Percentiles rank a stretch among this genome's conserved stretches.
These are phyloP conservation scores for Cytospora paraplurivora DNA, from an alignment of 2,329 filamentous ascomycete species.

Conservation along the genomic window DNA sequence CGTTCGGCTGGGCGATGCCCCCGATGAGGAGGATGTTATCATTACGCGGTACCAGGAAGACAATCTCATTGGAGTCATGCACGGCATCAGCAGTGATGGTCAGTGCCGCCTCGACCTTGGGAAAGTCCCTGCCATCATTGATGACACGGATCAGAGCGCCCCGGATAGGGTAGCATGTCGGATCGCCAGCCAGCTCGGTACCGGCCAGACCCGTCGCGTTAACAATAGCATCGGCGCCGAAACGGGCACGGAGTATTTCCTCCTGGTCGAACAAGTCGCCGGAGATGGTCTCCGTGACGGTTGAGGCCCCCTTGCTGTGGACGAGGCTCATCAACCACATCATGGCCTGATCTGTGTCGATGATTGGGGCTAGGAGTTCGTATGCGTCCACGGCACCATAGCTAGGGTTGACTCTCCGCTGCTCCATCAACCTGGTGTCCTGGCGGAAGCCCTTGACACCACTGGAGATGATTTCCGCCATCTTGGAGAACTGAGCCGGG, in stretches of 20 bases:
- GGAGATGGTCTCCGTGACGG: constrained; percentile 42
- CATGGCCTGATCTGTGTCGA: constrained; percentile 50
- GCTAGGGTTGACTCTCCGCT: constrained; percentile 37
- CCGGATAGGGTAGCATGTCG: constrained; percentile 45
- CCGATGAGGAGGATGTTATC: constrained; percentile 47
- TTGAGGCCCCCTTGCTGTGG: constrained; percentile 42
- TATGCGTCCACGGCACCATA: constrained; percentile 47
- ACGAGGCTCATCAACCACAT: constrained; percentile 45
- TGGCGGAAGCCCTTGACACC: constrained; percentile 44
- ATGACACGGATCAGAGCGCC: constrained; percentile 48
- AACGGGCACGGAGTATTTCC: constrained; percentile 37
- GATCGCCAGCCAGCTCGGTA: constrained; percentile 41
- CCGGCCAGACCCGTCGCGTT: constrained; percentile 46
- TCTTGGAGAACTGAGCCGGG: constrained; percentile 40
- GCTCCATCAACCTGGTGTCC: constrained; percentile 40
- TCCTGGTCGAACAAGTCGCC: constrained; percentile 42
- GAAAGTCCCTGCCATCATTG: constrained; percentile 47
- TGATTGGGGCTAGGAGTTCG: constrained; percentile 47
- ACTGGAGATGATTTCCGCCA: constrained; percentile 43
- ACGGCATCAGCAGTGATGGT: constrained; percentile 44
- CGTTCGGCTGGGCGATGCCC: constrained; percentile 41
- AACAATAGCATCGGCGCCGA: constrained; percentile 45
- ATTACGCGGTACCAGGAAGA: constrained; percentile 48
- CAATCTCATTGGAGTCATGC: constrained; percentile 42
- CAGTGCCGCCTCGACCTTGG: constrained; percentile 44